Conservation (phyloP, 2,329 filamentous ascomycete species). For the Paracamarosporium sp. region DNA sequence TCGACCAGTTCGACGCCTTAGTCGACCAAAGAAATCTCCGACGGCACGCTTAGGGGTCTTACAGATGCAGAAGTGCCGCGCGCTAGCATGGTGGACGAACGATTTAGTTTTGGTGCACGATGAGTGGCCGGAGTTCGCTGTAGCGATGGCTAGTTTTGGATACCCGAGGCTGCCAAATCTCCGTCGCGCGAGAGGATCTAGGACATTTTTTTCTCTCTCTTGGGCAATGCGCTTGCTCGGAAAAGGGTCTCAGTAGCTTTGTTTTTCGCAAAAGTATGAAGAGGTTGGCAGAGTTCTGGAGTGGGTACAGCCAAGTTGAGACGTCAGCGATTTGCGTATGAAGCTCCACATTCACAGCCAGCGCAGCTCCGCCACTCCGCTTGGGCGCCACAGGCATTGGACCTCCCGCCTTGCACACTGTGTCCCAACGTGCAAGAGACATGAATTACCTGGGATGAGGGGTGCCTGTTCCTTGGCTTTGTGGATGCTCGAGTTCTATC, state of each 20-base stretch:
- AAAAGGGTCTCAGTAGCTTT: neutral
- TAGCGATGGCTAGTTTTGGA: neutral
- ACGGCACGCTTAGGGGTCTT: neutral
- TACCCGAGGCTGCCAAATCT: conserved; percentile 7
- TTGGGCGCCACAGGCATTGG: neutral
- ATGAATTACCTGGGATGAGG: neutral
- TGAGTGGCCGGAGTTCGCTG: neutral
- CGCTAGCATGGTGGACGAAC: neutral
- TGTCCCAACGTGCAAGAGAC: neutral
- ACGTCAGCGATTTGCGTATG: conserved; percentile 8
- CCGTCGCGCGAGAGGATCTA: neutral
- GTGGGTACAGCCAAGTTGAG: neutral
- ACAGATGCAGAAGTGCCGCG: neutral
- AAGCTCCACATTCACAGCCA: neutral
- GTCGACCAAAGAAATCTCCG: conserved; percentile 1
- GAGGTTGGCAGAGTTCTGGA: neutral
- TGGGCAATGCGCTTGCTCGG: neutral
- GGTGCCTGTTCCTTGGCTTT: neutral
- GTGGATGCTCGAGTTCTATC: neutral
- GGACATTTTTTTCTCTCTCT: too few relatives aligned
- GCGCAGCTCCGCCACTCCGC: conserved; percentile 6
- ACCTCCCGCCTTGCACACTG: neutral
- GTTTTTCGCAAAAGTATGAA: neutral
- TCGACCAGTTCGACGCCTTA: neutral
- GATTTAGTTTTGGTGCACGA: neutral